phyloP scores from a whole-genome alignment of 2,329 filamentous ascomycete genomes.

The Phaeosphaeria sp. region DNA sequence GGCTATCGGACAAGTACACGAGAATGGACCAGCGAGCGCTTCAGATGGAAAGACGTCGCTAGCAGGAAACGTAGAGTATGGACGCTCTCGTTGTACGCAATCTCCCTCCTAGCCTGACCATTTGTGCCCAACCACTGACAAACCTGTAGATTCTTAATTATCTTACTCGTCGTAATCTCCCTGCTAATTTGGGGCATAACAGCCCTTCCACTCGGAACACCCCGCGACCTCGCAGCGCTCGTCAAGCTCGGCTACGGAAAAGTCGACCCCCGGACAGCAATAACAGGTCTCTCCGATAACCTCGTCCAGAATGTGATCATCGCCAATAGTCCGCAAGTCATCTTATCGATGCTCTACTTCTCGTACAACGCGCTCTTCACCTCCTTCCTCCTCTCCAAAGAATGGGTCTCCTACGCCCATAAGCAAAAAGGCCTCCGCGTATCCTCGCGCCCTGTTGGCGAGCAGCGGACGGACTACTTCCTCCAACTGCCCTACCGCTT shows the following conservation, averaged over 20 bases:
- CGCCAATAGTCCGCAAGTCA: constrained; percentile 56
- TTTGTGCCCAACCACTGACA: not conserved
- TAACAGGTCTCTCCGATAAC: not conserved
- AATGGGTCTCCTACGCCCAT: constrained; percentile 54
- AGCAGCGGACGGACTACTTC: constrained; percentile 51
- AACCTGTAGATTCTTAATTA: constrained; percentile 2
- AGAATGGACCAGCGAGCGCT: constrained; percentile 10
- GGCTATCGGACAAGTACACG: constrained; percentile 5
- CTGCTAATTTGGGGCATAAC: constrained; percentile 9
- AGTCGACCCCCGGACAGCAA: constrained; percentile 14
- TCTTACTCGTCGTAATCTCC: constrained; percentile 1
- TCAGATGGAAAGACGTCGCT: constrained; percentile 16
- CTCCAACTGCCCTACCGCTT: constrained; percentile 50
- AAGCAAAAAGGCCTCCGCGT: constrained; percentile 46
- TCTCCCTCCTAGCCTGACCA: not conserved
- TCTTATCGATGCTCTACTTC: constrained; percentile 57
- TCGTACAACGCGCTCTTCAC: constrained; percentile 57
- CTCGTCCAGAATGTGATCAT: constrained; percentile 26
- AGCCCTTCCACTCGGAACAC: not conserved
- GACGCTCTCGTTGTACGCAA: constrained; percentile 12
- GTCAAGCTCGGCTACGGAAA: constrained; percentile 16
- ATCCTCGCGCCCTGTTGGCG: constrained; percentile 34
- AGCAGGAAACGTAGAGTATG: constrained; percentile 14
- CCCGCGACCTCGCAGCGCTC: constrained; percentile 3
- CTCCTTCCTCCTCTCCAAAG: constrained; percentile 54